Conservation (phyloP, 768 basidiomycete species). For the Mycena rosella region DNA sequence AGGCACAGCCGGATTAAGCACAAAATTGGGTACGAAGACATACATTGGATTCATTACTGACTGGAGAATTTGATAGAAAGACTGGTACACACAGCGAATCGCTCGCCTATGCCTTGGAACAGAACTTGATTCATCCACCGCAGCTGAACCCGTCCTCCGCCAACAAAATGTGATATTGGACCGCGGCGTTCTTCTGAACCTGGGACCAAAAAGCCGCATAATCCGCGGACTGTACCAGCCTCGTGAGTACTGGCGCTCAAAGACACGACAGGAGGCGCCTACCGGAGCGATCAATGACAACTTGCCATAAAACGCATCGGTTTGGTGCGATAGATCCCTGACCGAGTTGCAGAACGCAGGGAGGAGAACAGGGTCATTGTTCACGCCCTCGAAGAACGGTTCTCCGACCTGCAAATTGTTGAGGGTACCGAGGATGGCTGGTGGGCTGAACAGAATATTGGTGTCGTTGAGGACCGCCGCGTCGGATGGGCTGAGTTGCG, state of each 20-base stretch:
- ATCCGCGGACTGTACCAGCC: conserved; percentile 7
- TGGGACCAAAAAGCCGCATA: conserved; percentile 14
- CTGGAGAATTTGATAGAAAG: too few species aligned
- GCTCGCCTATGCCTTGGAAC: too few species aligned
- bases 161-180: conserved; percentile 12
- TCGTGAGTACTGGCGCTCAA: conserved; percentile 1
- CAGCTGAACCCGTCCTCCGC: conserved; percentile 22
- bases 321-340: conserved; percentile 11
- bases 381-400: conserved; percentile 25
- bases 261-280: background rate
- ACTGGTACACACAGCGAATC: too few species aligned
- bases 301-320: background rate
- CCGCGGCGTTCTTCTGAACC: conserved; percentile 6
- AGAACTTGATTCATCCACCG: too few species aligned
- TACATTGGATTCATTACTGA: too few species aligned
- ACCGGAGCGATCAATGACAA: conserved; percentile 14
- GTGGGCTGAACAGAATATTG: too few species aligned
- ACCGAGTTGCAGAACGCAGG: conserved; percentile 25
- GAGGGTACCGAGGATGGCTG: conserved; percentile 14
- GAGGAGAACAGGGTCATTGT: conserved; percentile 14
- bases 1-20: too few species aligned
- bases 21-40: too few species aligned
- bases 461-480: too few species aligned
- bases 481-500: too few species aligned
- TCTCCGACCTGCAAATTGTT: conserved; percentile 6